Evolutionary conservation across 2,329 filamentous ascomycete species (phyloP).

Genomic region (Phialocephala subalpina): DNA sequence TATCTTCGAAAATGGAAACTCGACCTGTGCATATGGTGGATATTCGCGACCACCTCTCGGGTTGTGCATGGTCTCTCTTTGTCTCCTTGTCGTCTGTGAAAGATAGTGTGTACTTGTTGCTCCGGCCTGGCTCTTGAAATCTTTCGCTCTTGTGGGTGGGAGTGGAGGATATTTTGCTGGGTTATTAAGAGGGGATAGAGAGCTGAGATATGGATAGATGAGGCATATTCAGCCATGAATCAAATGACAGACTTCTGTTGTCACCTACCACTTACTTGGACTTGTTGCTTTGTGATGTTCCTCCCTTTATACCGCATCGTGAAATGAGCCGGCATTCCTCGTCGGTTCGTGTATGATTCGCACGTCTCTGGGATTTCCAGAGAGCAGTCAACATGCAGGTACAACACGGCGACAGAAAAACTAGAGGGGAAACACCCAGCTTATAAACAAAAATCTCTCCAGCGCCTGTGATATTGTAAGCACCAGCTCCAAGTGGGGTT

Average conservation of each 20-base stretch:
- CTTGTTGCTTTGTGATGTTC: neutral
- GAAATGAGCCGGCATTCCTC: neutral
- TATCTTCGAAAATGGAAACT: conserved; percentile 9
- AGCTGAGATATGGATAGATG: conserved; percentile 14
- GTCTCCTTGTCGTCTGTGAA: neutral
- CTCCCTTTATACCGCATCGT: neutral
- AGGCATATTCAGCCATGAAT: conserved; percentile 18
- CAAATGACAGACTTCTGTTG: conserved; percentile 17
- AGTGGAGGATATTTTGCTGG: neutral
- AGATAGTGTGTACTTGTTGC: neutral
- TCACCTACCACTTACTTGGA: neutral
- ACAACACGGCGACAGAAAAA: neutral
- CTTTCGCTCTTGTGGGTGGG: neutral
- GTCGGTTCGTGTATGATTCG: neutral
- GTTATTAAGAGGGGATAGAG: conserved; percentile 7
- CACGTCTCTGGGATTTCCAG: too few species aligned
- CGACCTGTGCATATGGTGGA: conserved; percentile 18
- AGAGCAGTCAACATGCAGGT: neutral
- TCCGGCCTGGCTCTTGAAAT: neutral
- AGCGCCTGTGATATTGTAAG: neutral
- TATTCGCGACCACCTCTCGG: conserved; percentile 2
- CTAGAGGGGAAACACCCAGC: neutral
- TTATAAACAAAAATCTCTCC: neutral
- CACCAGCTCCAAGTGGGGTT: neutral
- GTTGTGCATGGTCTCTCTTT: too few species aligned